Base-by-base conservation (phyloP, 148 eudicot genomes). In the Arctostaphylos glauca region DNA sequence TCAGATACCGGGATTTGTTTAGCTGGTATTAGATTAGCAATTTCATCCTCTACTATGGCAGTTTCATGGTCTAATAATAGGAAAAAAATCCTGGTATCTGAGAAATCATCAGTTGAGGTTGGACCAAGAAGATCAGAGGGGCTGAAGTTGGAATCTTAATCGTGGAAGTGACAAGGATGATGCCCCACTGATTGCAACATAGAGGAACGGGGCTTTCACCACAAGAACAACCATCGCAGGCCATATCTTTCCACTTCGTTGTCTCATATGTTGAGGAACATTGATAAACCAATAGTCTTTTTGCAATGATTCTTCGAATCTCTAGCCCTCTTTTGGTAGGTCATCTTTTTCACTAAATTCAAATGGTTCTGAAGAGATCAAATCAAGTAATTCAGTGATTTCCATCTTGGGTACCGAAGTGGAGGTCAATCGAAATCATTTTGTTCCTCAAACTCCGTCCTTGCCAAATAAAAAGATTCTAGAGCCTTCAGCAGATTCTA, bases 391-490 rank as follows among this genome's bases (percentile, higher is more conserved):
- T 46, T 84, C 93, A 38, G 94, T 86, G 47, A 88, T 96, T 76
- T 94, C 93, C 56, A 88, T 94, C 79, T 82, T 93, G 90, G 99
- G 99, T 79, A 83, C 93, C 31, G 88, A 74, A 82, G 91, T 91
- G 46, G 90, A 89, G 88, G 92, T 96, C 76, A 88, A 87, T 52
- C 88, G 82, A n/a, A 87, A 86, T 49, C 83, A 89, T 80, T 55
- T 73, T 64, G 80, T 85, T 81, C 80, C 88, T 82, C 92, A 82
- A 55, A 67, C 83, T 78, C 75, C 73, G 1, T 74, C 85, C 49
- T 85, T 89, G 64, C 85, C 79, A 81, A 92, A 89, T 55, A 93
- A 91, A 7, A 88, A 85, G 70, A 77, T 84, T 74, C 21, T 87
- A 44, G 94, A 88, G 56, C 90, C 91, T 31, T 56, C 88, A 46